Evolutionary conservation across 805 yeast species (phyloP).

Genomic region (Monosporozyma servazzii): DNA sequence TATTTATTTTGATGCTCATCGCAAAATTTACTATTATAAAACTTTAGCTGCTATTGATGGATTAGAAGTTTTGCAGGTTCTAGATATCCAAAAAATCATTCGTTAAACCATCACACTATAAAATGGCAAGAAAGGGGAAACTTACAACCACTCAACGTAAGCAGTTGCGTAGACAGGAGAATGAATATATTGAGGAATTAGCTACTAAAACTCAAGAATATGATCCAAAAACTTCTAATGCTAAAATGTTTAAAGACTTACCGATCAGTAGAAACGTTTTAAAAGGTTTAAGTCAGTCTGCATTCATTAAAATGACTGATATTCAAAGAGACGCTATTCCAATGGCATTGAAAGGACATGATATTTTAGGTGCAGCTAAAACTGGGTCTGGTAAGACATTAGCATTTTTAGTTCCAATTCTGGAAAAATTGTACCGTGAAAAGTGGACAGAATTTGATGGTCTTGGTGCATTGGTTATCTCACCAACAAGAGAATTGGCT

Average conservation of each 20-base stretch:
- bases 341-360: conserved; percentile 63
- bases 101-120: background rate
- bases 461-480: conserved; percentile 77
- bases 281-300: conserved; percentile 68
- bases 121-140: conserved; percentile 33
- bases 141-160: conserved; percentile 32
- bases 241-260: conserved; percentile 60
- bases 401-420: conserved; percentile 74
- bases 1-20: conserved; percentile 2
- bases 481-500: conserved; percentile 89
- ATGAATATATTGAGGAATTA: conserved; percentile 34
- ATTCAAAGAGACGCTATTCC: conserved; percentile 79
- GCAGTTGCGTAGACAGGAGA: conserved; percentile 31
- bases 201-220: conserved; percentile 44
- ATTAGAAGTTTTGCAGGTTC: background rate
- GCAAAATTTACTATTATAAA: background rate
- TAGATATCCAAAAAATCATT: background rate
- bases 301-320: conserved; percentile 72
- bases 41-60: background rate
- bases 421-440: conserved; percentile 59
- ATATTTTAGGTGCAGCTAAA: conserved; percentile 78
- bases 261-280: conserved; percentile 60
- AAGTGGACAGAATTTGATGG: conserved; percentile 81
- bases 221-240: conserved; percentile 34
- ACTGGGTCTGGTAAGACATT: conserved; percentile 84